These are phyloP conservation scores for Teunomyces panamensis DNA, from an alignment of 805 yeast genomes.

Conservation along the genomic window DNA sequence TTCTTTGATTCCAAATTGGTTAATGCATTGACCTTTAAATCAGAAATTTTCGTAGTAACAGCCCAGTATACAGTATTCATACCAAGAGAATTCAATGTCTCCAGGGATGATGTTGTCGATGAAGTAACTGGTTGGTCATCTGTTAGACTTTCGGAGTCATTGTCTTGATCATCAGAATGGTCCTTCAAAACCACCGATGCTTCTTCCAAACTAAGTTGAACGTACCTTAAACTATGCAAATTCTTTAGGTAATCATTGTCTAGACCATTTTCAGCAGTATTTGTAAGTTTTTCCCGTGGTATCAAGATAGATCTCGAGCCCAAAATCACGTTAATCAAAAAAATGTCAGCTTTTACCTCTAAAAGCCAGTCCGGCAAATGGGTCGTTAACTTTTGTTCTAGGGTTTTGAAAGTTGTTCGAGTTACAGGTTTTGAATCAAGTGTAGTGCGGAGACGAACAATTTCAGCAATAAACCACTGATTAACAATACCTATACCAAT, in stretches of 20 bases:
- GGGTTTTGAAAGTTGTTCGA: background rate
- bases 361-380: constrained; percentile 35
- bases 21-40: constrained; percentile 15
- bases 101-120: constrained; percentile 23
- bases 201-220: constrained; percentile 13
- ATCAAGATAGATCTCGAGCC: constrained; percentile 42
- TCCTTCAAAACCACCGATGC: constrained; percentile 9
- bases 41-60: constrained; percentile 10
- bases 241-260: constrained; percentile 16
- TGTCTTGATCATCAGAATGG: background rate
- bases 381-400: constrained; percentile 16
- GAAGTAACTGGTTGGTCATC: constrained; percentile 4
- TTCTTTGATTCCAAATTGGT: constrained; percentile 11
- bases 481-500: constrained; percentile 29
- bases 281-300: constrained; percentile 17
- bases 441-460: constrained; percentile 8
- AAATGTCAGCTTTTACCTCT: constrained; percentile 16
- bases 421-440: background rate
- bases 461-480: constrained; percentile 20
- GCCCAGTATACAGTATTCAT: constrained; percentile 22
- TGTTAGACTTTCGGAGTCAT: background rate
- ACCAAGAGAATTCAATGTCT: constrained; percentile 20
- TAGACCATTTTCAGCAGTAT: constrained; percentile 12
- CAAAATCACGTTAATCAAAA: constrained; percentile 18
- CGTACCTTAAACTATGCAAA: constrained; percentile 18